These are phyloP conservation scores for Mucor saturninus DNA, from an alignment of 371 early-diverging fungal genomes.

Conservation along the genomic window DNA sequence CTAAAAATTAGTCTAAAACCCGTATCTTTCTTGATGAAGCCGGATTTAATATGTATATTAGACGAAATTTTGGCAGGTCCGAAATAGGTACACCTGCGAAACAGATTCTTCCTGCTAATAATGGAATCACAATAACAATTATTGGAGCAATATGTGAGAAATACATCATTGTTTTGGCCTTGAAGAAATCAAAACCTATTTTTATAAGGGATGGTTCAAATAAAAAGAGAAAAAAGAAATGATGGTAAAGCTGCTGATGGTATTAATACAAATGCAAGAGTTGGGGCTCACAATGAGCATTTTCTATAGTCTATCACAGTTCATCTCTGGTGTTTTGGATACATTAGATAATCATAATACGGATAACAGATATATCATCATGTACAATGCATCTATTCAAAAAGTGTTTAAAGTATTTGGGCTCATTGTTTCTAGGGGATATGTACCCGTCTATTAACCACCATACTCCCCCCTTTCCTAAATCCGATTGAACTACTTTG, in stretches of 20 bases:
- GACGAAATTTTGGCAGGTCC: conserved; percentile 20
- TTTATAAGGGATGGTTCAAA: conserved; percentile 1
- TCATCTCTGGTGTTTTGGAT: no score
- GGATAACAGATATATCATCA: no score
- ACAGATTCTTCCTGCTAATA: conserved; percentile 15
- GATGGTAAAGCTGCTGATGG: no score
- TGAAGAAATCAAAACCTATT: conserved; percentile 20
- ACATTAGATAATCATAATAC: no score
- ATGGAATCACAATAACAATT: conserved; percentile 16
- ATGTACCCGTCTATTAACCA: no score
- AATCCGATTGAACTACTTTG: conserved; percentile 20
- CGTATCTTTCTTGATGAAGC: conserved; percentile 14
- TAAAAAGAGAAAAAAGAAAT: conserved; percentile 2
- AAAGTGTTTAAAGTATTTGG: no score
- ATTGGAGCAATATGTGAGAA: conserved; percentile 24
- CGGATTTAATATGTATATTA: conserved; percentile 22
- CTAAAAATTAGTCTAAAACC: no score
- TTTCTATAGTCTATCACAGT: no score
- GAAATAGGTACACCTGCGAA: conserved; percentile 21
- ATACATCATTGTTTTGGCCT: conserved; percentile 16
- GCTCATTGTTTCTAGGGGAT: no score
- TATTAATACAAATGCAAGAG: no score
- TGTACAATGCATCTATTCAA: no score
- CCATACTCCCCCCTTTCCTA: conserved; percentile 14
- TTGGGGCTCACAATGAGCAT: no score